These are phyloP conservation scores for Chrysosporium queenslandicum DNA, from an alignment of 2,329 filamentous ascomycete genomes.

Conservation along the genomic window DNA sequence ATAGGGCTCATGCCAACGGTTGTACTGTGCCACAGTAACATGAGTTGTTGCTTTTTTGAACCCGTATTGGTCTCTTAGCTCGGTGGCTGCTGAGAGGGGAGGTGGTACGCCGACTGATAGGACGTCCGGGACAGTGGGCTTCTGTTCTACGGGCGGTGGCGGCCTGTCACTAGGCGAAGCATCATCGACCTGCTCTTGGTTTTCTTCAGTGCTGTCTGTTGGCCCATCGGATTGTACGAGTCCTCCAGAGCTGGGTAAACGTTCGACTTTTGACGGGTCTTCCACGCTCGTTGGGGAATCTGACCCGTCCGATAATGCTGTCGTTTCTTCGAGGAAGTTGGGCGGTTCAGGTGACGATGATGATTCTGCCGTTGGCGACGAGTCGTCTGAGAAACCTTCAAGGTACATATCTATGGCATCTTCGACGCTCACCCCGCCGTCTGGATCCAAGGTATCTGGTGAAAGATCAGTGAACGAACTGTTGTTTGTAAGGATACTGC, in stretches of 20 bases:
- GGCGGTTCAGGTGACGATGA: slow-evolving; percentile 1
- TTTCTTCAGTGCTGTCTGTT: background rate
- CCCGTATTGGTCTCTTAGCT: slow-evolving; percentile 68
- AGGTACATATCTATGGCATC: slow-evolving; percentile 53
- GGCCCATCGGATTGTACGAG: background rate
- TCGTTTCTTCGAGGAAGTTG: background rate
- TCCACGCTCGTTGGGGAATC: too few species aligned
- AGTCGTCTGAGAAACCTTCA: slow-evolving; percentile 43
- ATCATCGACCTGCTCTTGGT: background rate
- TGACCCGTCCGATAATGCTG: background rate
- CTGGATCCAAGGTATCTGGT: slow-evolving; percentile 51
- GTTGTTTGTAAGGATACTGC: slow-evolving; percentile 68
- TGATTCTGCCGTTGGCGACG: slow-evolving; percentile 9
- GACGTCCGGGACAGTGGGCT: slow-evolving; percentile 14
- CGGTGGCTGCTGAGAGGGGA: slow-evolving; percentile 25
- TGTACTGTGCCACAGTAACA: slow-evolving; percentile 65
- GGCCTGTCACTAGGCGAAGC: background rate
- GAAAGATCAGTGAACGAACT: slow-evolving; percentile 59
- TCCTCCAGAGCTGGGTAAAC: background rate
- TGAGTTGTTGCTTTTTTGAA: slow-evolving; percentile 83
- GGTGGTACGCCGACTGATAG: slow-evolving; percentile 34
- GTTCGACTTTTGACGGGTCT: background rate
- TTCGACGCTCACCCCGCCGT: slow-evolving; percentile 48
- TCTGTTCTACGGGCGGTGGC: background rate
- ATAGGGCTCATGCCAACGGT: slow-evolving; percentile 69